phyloP scores from a whole-genome alignment of 116 monocot genomes.

The Trichopus zeylanicus region DNA sequence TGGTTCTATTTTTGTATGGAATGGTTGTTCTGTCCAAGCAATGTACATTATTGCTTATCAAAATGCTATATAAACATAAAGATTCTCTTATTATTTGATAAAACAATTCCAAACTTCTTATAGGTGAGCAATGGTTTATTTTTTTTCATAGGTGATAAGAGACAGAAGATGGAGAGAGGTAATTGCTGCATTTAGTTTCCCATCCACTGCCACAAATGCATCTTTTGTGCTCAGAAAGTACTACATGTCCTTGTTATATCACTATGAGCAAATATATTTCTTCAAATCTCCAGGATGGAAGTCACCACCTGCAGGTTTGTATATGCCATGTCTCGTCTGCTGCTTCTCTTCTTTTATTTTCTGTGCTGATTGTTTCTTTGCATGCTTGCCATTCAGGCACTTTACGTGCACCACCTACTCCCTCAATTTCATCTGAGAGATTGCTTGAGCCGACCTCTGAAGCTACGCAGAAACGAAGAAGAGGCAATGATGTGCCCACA shows the following conservation, averaged over 20 bases:
- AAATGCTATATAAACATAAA: neutral
- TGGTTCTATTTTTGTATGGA: too few relatives aligned
- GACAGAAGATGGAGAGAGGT: slow-evolving; percentile 87
- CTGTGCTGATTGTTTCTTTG: neutral
- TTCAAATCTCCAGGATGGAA: slow-evolving; percentile 55
- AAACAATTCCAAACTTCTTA: neutral
- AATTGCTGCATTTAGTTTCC: slow-evolving; percentile 71
- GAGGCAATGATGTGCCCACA: slow-evolving; percentile 22
- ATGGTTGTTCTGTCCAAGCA: too few relatives aligned
- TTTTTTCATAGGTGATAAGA: slow-evolving; percentile 38
- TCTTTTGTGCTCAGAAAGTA: slow-evolving; percentile 86
- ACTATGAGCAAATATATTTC: slow-evolving; percentile 79
- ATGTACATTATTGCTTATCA: too few relatives aligned
- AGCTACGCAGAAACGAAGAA: slow-evolving; percentile 30
- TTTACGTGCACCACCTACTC: slow-evolving; percentile 1
- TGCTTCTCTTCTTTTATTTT: neutral
- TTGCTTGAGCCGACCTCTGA: slow-evolving; percentile 17
- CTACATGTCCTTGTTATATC: slow-evolving; percentile 72
- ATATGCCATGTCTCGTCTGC: neutral
- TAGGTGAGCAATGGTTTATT: neutral
- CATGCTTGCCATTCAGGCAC: slow-evolving; percentile 15
- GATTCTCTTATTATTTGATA: neutral
- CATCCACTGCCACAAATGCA: slow-evolving; percentile 92
- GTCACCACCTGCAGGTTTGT: slow-evolving; percentile 23
- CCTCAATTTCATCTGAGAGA: slow-evolving; percentile 19